Percentiles rank a stretch among this genome's conserved stretches.
Conservation (phyloP, 768 basidiomycete genomes). For the Mrakia frigida region DNA sequence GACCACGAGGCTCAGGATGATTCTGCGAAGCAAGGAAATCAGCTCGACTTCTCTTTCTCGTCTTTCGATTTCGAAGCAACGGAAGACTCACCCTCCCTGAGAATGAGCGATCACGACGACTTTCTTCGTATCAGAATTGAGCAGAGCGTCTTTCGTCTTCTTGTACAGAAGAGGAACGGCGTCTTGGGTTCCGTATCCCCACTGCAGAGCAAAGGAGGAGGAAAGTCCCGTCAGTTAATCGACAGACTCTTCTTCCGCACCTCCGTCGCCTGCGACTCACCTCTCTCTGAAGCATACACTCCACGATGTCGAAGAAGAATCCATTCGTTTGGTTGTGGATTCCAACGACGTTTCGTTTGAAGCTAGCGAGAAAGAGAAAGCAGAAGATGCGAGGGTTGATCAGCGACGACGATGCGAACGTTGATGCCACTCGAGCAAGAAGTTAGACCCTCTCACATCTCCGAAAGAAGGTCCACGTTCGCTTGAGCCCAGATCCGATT, state of each 20-base stretch:
- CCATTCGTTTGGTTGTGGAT: constrained; percentile 38
- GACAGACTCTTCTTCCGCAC: too few species aligned
- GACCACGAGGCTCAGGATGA: constrained; percentile 31
- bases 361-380: constrained; percentile 8
- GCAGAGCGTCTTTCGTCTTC: constrained; percentile 33
- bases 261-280: too few species aligned
- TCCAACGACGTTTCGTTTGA: constrained; percentile 36
- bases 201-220: background rate
- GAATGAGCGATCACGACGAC: constrained; percentile 40
- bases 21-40: too few species aligned
- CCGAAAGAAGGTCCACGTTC: background rate
- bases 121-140: constrained; percentile 32
- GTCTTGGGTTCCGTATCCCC: background rate
- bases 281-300: constrained; percentile 40
- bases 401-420: background rate
- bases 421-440: background rate
- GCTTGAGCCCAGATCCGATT: background rate
- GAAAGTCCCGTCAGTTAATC: too few species aligned
- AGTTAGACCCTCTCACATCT: constrained; percentile 16
- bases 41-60: too few species aligned
- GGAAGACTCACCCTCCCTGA: too few species aligned
- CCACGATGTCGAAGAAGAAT: constrained; percentile 39
- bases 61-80: too few species aligned
- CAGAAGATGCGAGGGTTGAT: background rate
- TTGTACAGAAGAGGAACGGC: background rate